phyloP scores from a whole-genome alignment of 257 asterid genomes.

The Linaria vulgaris region DNA sequence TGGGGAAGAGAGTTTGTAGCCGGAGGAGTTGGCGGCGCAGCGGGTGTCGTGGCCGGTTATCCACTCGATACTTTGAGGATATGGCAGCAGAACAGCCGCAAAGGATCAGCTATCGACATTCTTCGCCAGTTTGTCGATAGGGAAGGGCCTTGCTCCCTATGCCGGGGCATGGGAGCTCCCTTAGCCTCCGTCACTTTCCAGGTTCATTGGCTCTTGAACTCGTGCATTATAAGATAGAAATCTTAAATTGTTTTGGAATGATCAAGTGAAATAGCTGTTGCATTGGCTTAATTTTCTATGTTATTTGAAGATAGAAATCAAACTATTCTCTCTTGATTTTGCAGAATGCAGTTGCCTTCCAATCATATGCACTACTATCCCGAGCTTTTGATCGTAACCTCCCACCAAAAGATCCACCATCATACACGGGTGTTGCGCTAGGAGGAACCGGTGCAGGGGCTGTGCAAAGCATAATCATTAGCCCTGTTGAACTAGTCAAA shows the following conservation, averaged over 20 bases:
- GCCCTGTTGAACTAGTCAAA: slow-evolving; percentile 78
- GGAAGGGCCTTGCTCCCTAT: slow-evolving; percentile 66
- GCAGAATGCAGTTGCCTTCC: slow-evolving; percentile 85
- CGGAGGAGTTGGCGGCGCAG: slow-evolving; percentile 78
- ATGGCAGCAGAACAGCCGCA: slow-evolving; percentile 56
- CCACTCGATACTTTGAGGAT: slow-evolving; percentile 82
- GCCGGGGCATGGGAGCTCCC: slow-evolving; percentile 84
- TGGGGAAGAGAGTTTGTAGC: slow-evolving; percentile 84
- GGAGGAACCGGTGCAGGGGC: slow-evolving; percentile 74
- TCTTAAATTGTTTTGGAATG: too few relatives aligned
- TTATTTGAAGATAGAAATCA: too few relatives aligned
- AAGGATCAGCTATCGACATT: slow-evolving; percentile 47
- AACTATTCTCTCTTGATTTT: slow-evolving; percentile 10
- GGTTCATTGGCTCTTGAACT: slow-evolving; percentile 31
- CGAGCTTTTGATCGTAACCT: slow-evolving; percentile 39
- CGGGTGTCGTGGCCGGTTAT: slow-evolving; percentile 71
- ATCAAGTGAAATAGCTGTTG: too few relatives aligned
- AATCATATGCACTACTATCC: slow-evolving; percentile 57
- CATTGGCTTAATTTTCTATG: too few relatives aligned
- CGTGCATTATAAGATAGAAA: too few relatives aligned
- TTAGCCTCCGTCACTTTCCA: slow-evolving; percentile 73
- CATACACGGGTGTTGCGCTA: slow-evolving; percentile 54
- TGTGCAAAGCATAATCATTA: slow-evolving; percentile 59
- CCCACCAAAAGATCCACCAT: slow-evolving; percentile 45
- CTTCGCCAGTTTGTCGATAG: slow-evolving; percentile 45